Evolutionary conservation across 75 land plant genomes (phyloP).

Genomic region (Pinus tabuliformis): DNA sequence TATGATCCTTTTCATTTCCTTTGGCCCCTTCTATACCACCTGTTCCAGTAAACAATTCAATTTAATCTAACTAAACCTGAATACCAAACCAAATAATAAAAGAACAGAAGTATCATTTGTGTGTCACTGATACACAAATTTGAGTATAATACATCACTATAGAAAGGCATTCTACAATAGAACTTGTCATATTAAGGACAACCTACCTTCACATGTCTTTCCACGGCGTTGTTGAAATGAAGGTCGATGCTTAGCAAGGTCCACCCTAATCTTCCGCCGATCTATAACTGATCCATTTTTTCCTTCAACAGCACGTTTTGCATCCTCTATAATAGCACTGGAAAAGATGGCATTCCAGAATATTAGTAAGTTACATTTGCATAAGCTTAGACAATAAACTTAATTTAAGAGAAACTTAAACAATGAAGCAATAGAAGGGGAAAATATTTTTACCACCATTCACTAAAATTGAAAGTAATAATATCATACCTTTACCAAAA

Average conservation of each 20-base stretch:
- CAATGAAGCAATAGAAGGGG: too few species aligned
- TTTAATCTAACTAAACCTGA: neutral
- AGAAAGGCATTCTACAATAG: neutral
- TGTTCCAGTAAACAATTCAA: constrained; percentile 1
- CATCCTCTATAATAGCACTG: constrained; percentile 92
- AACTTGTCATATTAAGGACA: neutral
- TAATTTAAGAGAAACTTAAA: too few species aligned
- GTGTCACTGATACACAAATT: neutral
- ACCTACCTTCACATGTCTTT: constrained; percentile 39
- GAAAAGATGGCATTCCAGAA: constrained; percentile 1
- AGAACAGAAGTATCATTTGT: neutral
- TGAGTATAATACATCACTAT: neutral
- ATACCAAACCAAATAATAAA: too few species aligned
- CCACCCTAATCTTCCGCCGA: constrained; percentile 84
- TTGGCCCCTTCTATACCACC: neutral
- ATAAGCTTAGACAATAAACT: too few species aligned
- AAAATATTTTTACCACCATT: too few species aligned
- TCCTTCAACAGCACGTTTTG: constrained; percentile 68
- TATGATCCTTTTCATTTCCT: neutral
- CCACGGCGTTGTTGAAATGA: constrained; percentile 61
- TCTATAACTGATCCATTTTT: constrained; percentile 69
- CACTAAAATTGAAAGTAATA: too few species aligned
- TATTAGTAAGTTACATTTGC: too few species aligned
- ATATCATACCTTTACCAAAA: too few species aligned
- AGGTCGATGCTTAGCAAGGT: constrained; percentile 74